Conservation (phyloP, 2,329 filamentous ascomycete genomes). For the Hypoxylon sp. region DNA sequence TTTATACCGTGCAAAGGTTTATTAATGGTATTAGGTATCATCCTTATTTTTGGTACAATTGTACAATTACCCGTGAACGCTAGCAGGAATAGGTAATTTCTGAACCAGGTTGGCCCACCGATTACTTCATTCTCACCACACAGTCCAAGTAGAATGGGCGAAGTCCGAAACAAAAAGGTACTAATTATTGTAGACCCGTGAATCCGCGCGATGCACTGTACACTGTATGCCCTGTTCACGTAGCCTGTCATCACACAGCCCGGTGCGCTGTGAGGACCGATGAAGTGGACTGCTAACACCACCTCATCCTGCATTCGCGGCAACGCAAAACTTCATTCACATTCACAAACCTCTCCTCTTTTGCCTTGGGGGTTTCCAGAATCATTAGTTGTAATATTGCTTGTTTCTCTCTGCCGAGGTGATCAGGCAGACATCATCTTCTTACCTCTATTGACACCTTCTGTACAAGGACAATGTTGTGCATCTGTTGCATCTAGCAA, state of each 20-base stretch:
- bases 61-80: conserved; percentile 3
- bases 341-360: too few species aligned
- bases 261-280: conserved; percentile 28
- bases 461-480: conserved; percentile 17
- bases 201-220: conserved; percentile 25
- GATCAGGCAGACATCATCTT: background rate
- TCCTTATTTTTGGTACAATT: conserved; percentile 18
- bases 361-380: too few species aligned
- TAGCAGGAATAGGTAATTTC: conserved; percentile 29
- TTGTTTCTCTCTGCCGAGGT: background rate
- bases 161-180: conserved; percentile 37
- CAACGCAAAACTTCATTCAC: conserved; percentile 30
- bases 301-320: conserved; percentile 34
- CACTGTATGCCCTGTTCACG: conserved; percentile 17
- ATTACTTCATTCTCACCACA: conserved; percentile 40
- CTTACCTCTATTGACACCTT: background rate
- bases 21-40: background rate
- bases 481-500: conserved; percentile 6
- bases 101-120: conserved; percentile 30
- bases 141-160: conserved; percentile 25
- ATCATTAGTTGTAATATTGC: too few species aligned
- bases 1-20: conserved; percentile 12
- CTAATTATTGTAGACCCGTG: conserved; percentile 29
- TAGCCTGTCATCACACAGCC: conserved; percentile 34
- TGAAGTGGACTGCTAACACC: conserved; percentile 21